A percentile compares a stretch with the other conserved stretches of the same genome.
phyloP scores from a whole-genome alignment of 176 grass and related monocot species.

The Aechmea fasciata region DNA sequence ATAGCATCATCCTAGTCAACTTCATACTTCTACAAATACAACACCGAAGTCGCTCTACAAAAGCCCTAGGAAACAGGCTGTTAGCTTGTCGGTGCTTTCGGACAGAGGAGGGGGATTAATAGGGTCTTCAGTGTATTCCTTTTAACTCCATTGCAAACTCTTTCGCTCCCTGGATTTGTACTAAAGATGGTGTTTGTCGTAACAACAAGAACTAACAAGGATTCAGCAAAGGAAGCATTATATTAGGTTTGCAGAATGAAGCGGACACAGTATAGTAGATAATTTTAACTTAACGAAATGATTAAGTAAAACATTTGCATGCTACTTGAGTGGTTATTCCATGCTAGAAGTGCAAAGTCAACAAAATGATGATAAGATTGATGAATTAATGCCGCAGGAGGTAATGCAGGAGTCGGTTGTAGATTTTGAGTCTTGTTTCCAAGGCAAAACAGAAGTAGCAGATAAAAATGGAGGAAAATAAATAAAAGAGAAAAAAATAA shows the following conservation, averaged over 20 bases:
- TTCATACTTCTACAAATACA: background rate
- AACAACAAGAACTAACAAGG: background rate
- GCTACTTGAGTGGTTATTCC: too few relatives aligned
- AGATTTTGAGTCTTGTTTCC: too few relatives aligned
- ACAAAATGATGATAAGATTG: too few relatives aligned
- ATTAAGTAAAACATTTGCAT: too few relatives aligned
- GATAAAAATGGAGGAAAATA: too few relatives aligned
- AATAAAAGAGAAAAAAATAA: too few relatives aligned
- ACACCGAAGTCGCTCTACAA: background rate
- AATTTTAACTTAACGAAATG: background rate
- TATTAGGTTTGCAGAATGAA: background rate
- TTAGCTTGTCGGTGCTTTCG: slow-evolving; percentile 6
- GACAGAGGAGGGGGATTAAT: slow-evolving; percentile 32
- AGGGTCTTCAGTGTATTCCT: slow-evolving; percentile 35
- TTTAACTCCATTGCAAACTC: slow-evolving; percentile 85
- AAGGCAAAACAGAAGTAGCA: too few relatives aligned
- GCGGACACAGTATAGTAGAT: background rate
- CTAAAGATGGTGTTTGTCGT: background rate
- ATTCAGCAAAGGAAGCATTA: background rate
- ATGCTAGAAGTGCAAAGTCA: too few relatives aligned
- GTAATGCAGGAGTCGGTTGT: too few relatives aligned
- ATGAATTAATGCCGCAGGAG: too few relatives aligned
- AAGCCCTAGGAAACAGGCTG: background rate
- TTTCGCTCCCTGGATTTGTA: slow-evolving; percentile 45
- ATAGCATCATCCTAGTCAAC: background rate